Evolutionary conservation across 305 asterid genomes (phyloP).

Genomic region (Rubia peregrina): DNA sequence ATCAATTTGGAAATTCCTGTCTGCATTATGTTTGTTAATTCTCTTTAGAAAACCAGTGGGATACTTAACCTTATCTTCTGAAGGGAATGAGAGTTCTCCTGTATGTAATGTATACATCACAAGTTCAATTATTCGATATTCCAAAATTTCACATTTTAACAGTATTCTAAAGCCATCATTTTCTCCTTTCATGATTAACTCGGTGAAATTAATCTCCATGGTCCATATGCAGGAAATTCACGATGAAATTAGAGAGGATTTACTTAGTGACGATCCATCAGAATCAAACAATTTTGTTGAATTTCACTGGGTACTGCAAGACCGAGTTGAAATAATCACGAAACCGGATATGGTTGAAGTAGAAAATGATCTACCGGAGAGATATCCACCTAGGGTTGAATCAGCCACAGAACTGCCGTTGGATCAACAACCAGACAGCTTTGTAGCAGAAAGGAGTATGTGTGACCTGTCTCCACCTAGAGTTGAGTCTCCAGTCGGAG

Average conservation of each 20-base stretch:
- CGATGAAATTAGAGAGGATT: too few relatives aligned
- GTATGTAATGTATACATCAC: neutral
- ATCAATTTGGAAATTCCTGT: too few relatives aligned
- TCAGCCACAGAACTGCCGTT: too few relatives aligned
- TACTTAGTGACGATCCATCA: neutral
- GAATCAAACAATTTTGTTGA: neutral
- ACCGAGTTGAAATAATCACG: too few relatives aligned
- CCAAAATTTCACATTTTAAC: neutral
- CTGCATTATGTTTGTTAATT: too few relatives aligned
- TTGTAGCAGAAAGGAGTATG: neutral
- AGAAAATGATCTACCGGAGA: too few relatives aligned
- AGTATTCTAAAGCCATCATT: neutral
- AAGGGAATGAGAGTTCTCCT: neutral
- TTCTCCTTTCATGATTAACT: neutral
- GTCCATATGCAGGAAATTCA: neutral
- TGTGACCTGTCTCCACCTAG: neutral
- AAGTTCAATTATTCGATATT: neutral
- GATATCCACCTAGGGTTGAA: neutral
- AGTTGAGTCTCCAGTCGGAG: too few relatives aligned
- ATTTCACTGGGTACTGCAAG: too few relatives aligned
- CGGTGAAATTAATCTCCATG: neutral
- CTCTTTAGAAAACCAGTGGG: too few relatives aligned
- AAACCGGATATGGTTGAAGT: too few relatives aligned
- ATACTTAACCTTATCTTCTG: neutral
- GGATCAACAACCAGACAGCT: neutral